Conservation (phyloP, 2,329 filamentous ascomycete genomes). For the Tympanopsis confertula region DNA sequence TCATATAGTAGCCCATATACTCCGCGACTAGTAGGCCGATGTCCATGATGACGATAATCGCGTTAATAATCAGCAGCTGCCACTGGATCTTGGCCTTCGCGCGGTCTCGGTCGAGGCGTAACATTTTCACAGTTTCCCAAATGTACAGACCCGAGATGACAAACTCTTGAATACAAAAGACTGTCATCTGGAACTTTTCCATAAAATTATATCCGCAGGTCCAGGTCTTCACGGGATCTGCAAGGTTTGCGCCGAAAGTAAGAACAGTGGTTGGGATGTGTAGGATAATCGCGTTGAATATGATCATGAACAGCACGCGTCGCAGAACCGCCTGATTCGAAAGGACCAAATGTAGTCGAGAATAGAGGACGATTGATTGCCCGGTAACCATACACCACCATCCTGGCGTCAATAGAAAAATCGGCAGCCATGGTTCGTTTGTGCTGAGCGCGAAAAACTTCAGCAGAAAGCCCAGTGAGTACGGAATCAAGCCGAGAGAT, state of each 20-base stretch:
- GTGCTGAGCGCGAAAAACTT: conserved; percentile 28
- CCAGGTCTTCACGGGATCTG: conserved; percentile 13
- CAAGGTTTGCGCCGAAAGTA: conserved; percentile 36
- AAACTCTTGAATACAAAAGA: conserved; percentile 43
- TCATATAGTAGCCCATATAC: background rate
- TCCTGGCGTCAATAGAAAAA: conserved; percentile 31
- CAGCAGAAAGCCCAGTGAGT: conserved; percentile 31
- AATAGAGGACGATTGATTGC: conserved; percentile 50
- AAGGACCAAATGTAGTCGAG: conserved; percentile 46
- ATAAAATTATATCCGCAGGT: conserved; percentile 28
- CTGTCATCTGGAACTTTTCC: conserved; percentile 42
- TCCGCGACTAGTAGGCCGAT: conserved; percentile 12
- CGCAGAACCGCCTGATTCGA: conserved; percentile 33
- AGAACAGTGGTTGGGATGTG: conserved; percentile 42
- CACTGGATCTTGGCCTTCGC: conserved; percentile 30
- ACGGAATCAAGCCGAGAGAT: conserved; percentile 16
- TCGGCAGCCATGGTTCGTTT: conserved; percentile 10
- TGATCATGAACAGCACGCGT: conserved; percentile 43
- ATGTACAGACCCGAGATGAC: conserved; percentile 41
- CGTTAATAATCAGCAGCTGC: conserved; percentile 33
- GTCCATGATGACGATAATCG: conserved; percentile 23
- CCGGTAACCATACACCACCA: conserved; percentile 50
- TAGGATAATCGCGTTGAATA: conserved; percentile 36
- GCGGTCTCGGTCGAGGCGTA: conserved; percentile 28
- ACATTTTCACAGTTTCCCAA: conserved; percentile 34